These are phyloP conservation scores for Colletotrichum plurivorum DNA, from an alignment of 2,329 filamentous ascomycete species.

Conservation along the genomic window DNA sequence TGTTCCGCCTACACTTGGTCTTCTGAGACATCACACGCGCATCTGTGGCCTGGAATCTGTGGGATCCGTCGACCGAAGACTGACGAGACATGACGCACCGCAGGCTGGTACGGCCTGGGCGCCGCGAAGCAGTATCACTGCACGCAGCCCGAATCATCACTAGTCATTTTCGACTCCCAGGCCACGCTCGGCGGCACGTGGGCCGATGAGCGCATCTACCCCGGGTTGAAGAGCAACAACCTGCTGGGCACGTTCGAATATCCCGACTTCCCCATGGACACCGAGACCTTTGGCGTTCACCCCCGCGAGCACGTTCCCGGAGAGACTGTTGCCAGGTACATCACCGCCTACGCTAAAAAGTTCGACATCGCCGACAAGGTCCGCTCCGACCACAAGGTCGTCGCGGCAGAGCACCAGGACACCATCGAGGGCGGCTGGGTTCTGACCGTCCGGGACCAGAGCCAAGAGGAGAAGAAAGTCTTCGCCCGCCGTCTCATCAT, in stretches of 20 bases:
- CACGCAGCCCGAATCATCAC: conserved; percentile 66
- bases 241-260: conserved; percentile 80
- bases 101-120: conserved; percentile 69
- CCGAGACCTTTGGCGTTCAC: conserved; percentile 63
- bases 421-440: conserved; percentile 56
- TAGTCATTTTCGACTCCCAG: conserved; percentile 72
- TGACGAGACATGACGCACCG: not conserved
- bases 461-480: conserved; percentile 45
- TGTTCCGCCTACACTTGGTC: too few species aligned
- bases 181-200: conserved; percentile 77
- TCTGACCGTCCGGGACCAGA: conserved; percentile 47
- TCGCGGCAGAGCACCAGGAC: conserved; percentile 57
- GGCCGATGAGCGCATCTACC: conserved; percentile 76
- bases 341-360: conserved; percentile 58
- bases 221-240: conserved; percentile 81
- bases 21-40: too few species aligned
- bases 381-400: conserved; percentile 56
- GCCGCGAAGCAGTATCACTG: conserved; percentile 74
- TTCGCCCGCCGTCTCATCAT: conserved; percentile 63
- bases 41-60: too few species aligned
- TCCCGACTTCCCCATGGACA: conserved; percentile 79
- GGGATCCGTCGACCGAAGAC: too few species aligned
- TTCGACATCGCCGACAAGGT: conserved; percentile 59
- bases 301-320: conserved; percentile 64
- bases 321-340: conserved; percentile 60